Evolutionary conservation across 2,329 filamentous ascomycete genomes (phyloP).

Genomic region (Sarocladium oryzae): DNA sequence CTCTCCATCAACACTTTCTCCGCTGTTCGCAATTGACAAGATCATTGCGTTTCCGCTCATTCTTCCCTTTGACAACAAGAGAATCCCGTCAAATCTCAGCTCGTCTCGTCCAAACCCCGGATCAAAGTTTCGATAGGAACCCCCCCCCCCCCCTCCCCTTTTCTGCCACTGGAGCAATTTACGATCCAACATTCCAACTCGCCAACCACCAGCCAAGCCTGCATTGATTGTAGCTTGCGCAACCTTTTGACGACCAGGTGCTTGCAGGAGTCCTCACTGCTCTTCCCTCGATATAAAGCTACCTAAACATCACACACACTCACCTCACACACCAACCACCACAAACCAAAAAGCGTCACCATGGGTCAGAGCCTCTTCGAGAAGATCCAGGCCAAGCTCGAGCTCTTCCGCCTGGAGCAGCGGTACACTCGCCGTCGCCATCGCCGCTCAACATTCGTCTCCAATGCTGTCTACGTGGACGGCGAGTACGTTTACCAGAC

Average conservation of each 20-base stretch:
- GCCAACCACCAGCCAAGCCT: not conserved
- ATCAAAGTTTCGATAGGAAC: not conserved
- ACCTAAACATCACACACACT: not conserved
- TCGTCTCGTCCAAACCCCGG: not conserved
- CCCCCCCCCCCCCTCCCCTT: too few species aligned
- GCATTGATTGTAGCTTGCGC: not conserved
- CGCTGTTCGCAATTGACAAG: conserved; percentile 7
- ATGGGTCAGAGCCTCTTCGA: conserved; percentile 50
- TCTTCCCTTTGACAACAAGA: conserved; percentile 18
- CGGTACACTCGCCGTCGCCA: conserved; percentile 84
- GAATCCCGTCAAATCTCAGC: not conserved
- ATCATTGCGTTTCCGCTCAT: not conserved
- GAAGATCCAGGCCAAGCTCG: conserved; percentile 62
- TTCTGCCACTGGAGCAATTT: not conserved
- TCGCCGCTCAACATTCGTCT: conserved; percentile 82
- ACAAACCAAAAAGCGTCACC: conserved; percentile 16
- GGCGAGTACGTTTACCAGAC: conserved; percentile 87
- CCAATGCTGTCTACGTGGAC: conserved; percentile 86
- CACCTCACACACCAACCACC: not conserved
- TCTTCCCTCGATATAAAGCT: not conserved
- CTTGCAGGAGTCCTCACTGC: not conserved
- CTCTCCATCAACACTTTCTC: not conserved
- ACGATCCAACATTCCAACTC: conserved; percentile 1
- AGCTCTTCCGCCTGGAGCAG: conserved; percentile 92
- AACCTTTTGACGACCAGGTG: not conserved